Evolutionary conservation across 768 basidiomycete species (phyloP), one percentile per base, ranked within the genome.

Genomic region (Pisolithus microcarpus): DNA sequence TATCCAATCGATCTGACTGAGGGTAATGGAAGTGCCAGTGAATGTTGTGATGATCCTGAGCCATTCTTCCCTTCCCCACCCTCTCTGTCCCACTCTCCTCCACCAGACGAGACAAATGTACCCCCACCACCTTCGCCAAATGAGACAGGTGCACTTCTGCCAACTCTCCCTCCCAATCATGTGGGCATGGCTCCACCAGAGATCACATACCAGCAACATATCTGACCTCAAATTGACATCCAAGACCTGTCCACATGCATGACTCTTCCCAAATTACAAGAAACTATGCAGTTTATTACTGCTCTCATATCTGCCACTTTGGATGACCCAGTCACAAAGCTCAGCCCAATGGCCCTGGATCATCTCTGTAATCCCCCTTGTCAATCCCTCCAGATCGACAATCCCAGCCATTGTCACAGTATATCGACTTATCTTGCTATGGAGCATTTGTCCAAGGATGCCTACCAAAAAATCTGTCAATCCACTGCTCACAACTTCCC

Each of bases 391-490:
- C 4, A 1, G 19, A 53, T 46, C 11, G 55, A 56, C 18, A 42
- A 45, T 19, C 48, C 49, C n/a, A 13, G 50, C 2, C 10, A 42
- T 37, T 21, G 39, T 38, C 49, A 40, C 43, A 28, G 44, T 19
- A 43, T 53, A 24, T 53, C 47, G 1, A 50, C 49, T 8, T 56
- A 47, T 19, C 45, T 56, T 13, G 43, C 52, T 10, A 36, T 44
- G n/a, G 10, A 50, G 13, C 52, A 56, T 38, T 21, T 45, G 15
- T 53, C 52, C 7, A 16, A 53, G 18, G 24, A 40, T 10, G 48
- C 55, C 7, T 56, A 56, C 38, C 18, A 53, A 5, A 18, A 24
- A 15, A 36, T 56, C 10, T 39, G 48, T n/a, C 24, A 38, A 18
- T 38, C 39, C 18, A 50, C 44, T 26, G 26, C 26, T 26, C 5